Percentiles rank a stretch among this genome's conserved stretches.
Conservation (phyloP, 257 asterid species). For the Solanum clarkiae region DNA sequence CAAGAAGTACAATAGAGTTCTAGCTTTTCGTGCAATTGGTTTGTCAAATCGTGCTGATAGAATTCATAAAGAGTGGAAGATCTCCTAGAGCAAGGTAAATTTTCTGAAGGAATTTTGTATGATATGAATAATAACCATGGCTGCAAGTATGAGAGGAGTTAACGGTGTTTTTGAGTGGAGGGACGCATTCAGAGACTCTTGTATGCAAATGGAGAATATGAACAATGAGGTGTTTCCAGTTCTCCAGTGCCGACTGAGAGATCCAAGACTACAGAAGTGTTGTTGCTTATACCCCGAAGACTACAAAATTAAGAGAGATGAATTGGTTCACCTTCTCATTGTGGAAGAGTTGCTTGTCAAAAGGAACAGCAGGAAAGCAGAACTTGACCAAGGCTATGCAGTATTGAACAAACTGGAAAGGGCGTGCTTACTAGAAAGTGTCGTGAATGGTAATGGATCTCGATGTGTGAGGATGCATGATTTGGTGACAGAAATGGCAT, state of each 20-base stretch:
- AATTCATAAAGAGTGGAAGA: not conserved
- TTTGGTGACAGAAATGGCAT: not conserved
- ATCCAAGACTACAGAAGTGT: conserved; percentile 3
- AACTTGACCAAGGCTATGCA: conserved; percentile 5
- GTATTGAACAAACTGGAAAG: conserved; percentile 4
- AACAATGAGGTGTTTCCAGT: conserved; percentile 9
- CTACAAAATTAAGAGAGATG: not conserved
- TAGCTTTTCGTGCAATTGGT: not conserved
- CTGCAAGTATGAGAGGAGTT: conserved; percentile 21
- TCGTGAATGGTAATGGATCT: not conserved
- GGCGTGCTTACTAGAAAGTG: conserved; percentile 2
- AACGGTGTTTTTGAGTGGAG: conserved; percentile 19
- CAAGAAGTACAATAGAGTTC: not conserved
- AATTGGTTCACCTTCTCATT: not conserved
- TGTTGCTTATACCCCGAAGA: conserved; percentile 17
- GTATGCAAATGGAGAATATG: conserved; percentile 10
- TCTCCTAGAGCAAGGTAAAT: not conserved
- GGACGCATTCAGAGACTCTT: conserved; percentile 9
- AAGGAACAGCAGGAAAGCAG: not conserved
- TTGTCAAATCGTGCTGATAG: not conserved
- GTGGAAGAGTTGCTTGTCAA: conserved; percentile 2
- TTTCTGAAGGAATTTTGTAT: not conserved
- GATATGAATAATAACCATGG: not conserved
- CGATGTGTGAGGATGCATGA: not conserved
- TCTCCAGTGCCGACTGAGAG: not conserved